Evolutionary conservation across 306 rosid genomes (phyloP), one percentile per base, ranked within the genome.

Genomic region (Cyamopsis tetragonoloba): DNA sequence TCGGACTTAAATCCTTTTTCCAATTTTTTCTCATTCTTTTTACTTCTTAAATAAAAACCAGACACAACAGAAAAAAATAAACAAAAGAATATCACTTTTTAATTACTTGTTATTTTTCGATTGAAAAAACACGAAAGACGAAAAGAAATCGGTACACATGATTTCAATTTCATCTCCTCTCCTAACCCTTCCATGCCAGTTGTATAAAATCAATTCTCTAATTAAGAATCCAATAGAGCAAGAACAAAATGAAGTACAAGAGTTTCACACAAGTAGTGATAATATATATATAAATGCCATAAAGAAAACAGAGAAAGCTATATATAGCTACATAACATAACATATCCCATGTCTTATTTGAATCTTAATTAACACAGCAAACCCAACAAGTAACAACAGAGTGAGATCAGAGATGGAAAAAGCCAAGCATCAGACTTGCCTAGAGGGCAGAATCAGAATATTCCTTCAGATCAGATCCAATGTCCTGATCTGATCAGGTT

Each of bases 401-500:
- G 3, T 4, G n/a, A n/a, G n/a, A n/a, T n/a, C 64, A 38, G 41
- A 46, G 30, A 62, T 44, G 42, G 46, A 43, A 76, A 65, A 74
- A 91, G 96, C 97, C 97, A 91, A 91, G 93, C 83, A 80, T 60
- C 82, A 91, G 97, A 91, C 97, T 91, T 91, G 97, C 97, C 97
- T 84, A 66, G 91, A 88, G 89, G 91, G 62, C 71, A 66, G 75
- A 57, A n/a, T n/a, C n/a, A n/a, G n/a, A n/a, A n/a, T n/a, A n/a
- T 57, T 83, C 76, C 79, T 69, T 76, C 44, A 60, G 42, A 57
- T 77, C 68, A 77, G 42, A 57, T 77, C 68, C 75, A 43, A 78
- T 73, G 30, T 59, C 32, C 8, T 63, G n/a, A n/a, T n/a, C n/a
- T n/a, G n/a, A n/a, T n/a, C 74, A 51, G 30, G 28, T 42, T 58